Base-by-base conservation (phyloP, 345 rosid species). In the Clarkia xantiana region DNA sequence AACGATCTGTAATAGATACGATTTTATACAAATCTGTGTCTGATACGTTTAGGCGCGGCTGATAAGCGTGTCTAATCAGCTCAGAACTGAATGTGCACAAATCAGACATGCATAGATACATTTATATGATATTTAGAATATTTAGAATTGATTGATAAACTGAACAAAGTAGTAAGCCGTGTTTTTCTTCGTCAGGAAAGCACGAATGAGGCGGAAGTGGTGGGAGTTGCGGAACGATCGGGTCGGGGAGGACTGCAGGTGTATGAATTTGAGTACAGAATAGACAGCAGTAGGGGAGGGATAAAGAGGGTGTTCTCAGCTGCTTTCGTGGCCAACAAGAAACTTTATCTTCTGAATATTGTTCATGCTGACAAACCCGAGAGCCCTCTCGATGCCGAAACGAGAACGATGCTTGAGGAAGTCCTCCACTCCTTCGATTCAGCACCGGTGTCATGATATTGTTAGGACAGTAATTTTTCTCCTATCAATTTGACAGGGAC, bases 251-350 rank as follows among this genome's bases (percentile, higher is more conserved):
- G 82, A 11, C 41, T 82, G 40, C 71, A 76, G 63, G 82, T 82
- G 1, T 89, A 85, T 12, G 95, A 89, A 54, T 75, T 89, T 44
- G 94, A 85, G 72, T 89, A 85, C 72, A 74, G 52, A 62, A 60
- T 82, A 18, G 91, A 89, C 63, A 85, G 90, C 54, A 79, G 73
- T 11, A 76, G 97, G 68, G 95, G 95, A 59, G 95, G 95, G 40
- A 64, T 80, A 64, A 82, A 80, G 73, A 78, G 87, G 64, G 66
- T 89, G 41, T 85, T 89, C 62, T 80, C 82, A 1, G 95, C 97
- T 34, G 94, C 78, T 15, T 85, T 89, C 60, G 95, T 89, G 49
- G 68, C 78, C 57, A 77, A 82, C 9, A 77, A 66, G 58, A 89
- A 80, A 68, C 84, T 89, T 47, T 82, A 77, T 66, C 74, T 82